A percentile compares a stretch with the other conserved stretches of the same genome.
phyloP scores from a whole-genome alignment of 148 eudicot species.

The Rhododendron mucronatum region DNA sequence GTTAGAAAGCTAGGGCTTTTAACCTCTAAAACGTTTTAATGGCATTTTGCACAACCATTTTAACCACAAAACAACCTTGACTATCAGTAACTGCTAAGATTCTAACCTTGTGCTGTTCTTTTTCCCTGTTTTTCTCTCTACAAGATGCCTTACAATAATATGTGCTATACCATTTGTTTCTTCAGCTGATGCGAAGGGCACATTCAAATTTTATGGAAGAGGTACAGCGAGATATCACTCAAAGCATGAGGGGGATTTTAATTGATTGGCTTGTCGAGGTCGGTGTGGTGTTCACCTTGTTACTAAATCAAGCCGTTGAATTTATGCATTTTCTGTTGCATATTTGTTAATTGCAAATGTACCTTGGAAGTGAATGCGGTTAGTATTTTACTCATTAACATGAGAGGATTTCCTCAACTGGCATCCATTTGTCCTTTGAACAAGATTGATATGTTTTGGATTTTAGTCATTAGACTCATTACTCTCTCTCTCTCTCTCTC shows the following conservation, averaged over 20 bases:
- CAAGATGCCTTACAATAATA: background rate
- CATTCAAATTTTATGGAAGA: constrained; percentile 51
- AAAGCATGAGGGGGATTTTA: constrained; percentile 75
- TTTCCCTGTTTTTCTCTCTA: background rate
- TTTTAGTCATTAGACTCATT: background rate
- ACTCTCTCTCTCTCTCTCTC: background rate
- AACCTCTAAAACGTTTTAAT: background rate
- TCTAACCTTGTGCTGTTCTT: background rate
- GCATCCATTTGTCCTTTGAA: background rate
- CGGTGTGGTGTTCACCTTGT: constrained; percentile 12
- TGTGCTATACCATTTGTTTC: constrained; percentile 7
- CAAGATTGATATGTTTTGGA: background rate
- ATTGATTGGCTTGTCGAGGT: constrained; percentile 97
- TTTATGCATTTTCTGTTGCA: background rate
- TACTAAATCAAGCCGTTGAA: background rate
- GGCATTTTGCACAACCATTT: background rate
- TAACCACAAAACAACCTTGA: background rate
- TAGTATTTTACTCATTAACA: background rate
- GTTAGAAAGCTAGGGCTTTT: background rate
- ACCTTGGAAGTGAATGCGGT: background rate
- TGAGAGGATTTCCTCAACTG: background rate
- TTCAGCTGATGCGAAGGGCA: constrained; percentile 60
- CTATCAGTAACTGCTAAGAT: background rate
- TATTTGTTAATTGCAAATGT: background rate
- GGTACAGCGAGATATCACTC: constrained; percentile 63